A percentile compares a stretch with the other conserved stretches of the same genome.
phyloP scores from a whole-genome alignment of 176 grass and related monocot species.

The Hyparrhenia diplandra region DNA sequence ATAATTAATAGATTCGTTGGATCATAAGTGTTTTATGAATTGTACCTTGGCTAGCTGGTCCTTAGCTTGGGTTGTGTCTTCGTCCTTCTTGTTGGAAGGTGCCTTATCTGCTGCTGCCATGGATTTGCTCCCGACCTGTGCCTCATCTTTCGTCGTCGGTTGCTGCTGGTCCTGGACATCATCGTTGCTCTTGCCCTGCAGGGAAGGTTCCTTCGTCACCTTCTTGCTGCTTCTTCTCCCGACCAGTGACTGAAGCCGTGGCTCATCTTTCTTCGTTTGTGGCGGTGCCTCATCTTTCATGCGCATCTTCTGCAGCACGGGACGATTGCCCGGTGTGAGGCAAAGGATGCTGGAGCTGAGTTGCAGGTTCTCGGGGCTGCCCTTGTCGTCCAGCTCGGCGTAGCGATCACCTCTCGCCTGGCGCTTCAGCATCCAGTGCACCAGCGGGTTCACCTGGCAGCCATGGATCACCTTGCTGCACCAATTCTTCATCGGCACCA shows the following conservation, averaged over 20 bases:
- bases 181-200: no score
- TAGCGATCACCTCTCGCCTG: neutral
- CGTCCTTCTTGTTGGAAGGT: neutral
- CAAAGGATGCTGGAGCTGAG: constrained; percentile 14
- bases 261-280: neutral
- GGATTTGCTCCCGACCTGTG: neutral
- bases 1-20: neutral
- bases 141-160: neutral
- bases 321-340: constrained; percentile 19
- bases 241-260: constrained; percentile 19
- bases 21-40: neutral
- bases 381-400: neutral
- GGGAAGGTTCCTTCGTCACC: no score
- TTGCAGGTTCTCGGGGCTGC: neutral
- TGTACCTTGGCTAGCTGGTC: neutral
- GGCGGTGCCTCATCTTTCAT: neutral
- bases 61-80: neutral
- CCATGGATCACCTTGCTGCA: constrained; percentile 37
- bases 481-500: constrained; percentile 30
- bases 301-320: neutral
- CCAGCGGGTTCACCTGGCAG: constrained; percentile 45
- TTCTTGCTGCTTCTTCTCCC: no score
- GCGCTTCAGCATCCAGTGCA: constrained; percentile 55
- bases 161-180: neutral
- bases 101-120: neutral